A percentile compares a stretch with the other conserved stretches of the same genome.
phyloP scores from a whole-genome alignment of 805 yeast species.

The Candida anglica region DNA sequence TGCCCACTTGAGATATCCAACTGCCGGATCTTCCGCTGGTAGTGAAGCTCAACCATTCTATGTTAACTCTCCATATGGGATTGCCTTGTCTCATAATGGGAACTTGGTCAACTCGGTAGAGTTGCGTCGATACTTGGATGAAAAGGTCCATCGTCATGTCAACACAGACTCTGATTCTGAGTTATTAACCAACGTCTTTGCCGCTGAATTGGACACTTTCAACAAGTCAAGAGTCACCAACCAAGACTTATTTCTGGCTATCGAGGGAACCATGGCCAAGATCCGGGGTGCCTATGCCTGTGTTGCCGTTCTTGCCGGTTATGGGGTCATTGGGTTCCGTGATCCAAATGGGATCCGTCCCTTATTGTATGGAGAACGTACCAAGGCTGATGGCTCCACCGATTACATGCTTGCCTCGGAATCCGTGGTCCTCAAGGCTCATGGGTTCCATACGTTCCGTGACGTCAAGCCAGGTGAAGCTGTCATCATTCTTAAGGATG shows the following conservation, averaged over 20 bases:
- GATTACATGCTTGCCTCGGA: constrained; percentile 97
- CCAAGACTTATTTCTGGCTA: constrained; percentile 81
- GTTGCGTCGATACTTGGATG: constrained; percentile 78
- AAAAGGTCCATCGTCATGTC: constrained; percentile 92
- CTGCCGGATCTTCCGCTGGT: constrained; percentile 94
- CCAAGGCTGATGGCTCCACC: constrained; percentile 57
- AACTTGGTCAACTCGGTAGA: constrained; percentile 85
- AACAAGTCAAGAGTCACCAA: constrained; percentile 92
- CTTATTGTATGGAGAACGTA: constrained; percentile 77
- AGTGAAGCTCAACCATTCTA: constrained; percentile 98
- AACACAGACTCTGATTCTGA: constrained; percentile 97
- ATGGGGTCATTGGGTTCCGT: constrained; percentile 91
- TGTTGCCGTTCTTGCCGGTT: constrained; percentile 92
- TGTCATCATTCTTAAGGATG: constrained; percentile 80
- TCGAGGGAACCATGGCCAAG: constrained; percentile 72
- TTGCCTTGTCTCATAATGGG: constrained; percentile 88
- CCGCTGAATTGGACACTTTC: constrained; percentile 84
- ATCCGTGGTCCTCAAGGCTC: constrained; percentile 91
- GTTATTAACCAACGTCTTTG: constrained; percentile 82
- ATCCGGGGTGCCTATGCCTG: constrained; percentile 98
- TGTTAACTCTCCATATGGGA: constrained; percentile 95
- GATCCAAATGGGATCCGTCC: constrained; percentile 98
- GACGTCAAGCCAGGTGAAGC: constrained; percentile 96
- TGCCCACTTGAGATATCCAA: constrained; percentile 92
- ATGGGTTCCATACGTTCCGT: constrained; percentile 72